Evolutionary conservation across 768 basidiomycete species (phyloP).

Genomic region (Rhizopogon rudus): DNA sequence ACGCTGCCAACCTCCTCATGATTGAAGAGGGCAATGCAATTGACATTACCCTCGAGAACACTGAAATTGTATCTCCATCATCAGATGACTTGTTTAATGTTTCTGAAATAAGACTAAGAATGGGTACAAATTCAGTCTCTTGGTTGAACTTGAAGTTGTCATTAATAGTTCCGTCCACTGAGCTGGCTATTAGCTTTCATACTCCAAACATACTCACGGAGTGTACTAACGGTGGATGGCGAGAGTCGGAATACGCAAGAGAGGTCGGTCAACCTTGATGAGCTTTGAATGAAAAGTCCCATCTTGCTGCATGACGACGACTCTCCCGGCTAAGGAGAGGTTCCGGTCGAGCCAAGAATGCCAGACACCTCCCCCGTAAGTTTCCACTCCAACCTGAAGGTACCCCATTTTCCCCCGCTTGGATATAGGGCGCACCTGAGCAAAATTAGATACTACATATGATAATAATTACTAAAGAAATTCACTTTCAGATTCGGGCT

Average conservation of each 20-base stretch:
- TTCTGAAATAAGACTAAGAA: slow-evolving; percentile 68
- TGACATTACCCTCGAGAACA: too few relatives aligned
- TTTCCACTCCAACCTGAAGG: slow-evolving; percentile 82
- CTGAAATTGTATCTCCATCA: too few relatives aligned
- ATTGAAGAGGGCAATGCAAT: too few relatives aligned
- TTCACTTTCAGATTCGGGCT: slow-evolving; percentile 72
- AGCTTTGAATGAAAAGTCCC: slow-evolving; percentile 69
- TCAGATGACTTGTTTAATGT: slow-evolving; percentile 45
- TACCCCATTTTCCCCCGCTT: slow-evolving; percentile 72
- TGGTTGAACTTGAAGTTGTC: slow-evolving; percentile 81
- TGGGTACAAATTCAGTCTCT: slow-evolving; percentile 88
- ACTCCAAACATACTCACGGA: neutral
- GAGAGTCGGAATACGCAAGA: slow-evolving; percentile 87
- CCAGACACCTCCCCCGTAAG: slow-evolving; percentile 89
- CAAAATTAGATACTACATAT: slow-evolving; percentile 6
- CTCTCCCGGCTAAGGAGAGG: slow-evolving; percentile 81
- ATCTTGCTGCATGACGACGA: slow-evolving; percentile 56
- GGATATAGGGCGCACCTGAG: slow-evolving; percentile 75
- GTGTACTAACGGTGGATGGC: slow-evolving; percentile 71
- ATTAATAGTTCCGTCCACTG: slow-evolving; percentile 68
- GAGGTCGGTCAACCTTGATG: slow-evolving; percentile 76
- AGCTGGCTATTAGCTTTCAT: slow-evolving; percentile 1
- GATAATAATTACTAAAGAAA: neutral
- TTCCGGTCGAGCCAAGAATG: slow-evolving; percentile 94
- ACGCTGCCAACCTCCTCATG: too few relatives aligned